Base-by-base conservation (phyloP, 2,329 filamentous ascomycete species). In the Ophiostoma populinum region DNA sequence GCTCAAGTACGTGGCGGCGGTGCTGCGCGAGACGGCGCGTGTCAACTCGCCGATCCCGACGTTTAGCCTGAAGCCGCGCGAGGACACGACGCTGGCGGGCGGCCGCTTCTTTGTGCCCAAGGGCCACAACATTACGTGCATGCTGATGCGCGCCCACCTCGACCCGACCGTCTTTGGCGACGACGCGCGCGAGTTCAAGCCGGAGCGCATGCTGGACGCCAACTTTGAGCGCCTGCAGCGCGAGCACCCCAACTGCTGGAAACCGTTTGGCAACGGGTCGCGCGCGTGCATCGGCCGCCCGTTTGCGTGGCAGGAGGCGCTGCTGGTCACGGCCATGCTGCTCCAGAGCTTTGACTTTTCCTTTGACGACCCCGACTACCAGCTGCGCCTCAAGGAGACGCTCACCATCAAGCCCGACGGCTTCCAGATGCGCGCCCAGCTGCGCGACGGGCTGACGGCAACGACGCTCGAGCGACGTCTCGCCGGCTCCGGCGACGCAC, bases 261-360 rank as follows among this genome's bases (percentile, higher is more conserved):
- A 68, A 35, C 65, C 65, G 0, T 69, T 69, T 40, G 65, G 65
- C 1, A 69, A 60, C 22, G 66, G 65, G 2, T 53, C 61, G 46
- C 52, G 65, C 17, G 62, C 50, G 12, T 70, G 65, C 38, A 68
- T 70, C 21, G 65, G 65, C 5, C 52, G 65, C 2, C 54, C 62
- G 0, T 70, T 70, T 37, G 64, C 65, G 0, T 65, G 61, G 61
- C 65, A 70, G 44, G 65, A 70, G 40, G 55, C 58, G 3, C 43
- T 68, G 4, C 49, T 69, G 7, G 46, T 47, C 21, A 45, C 49
- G 6, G 68, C 70, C 0, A 60, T 75, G 43, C 48, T 80, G 7
- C 57, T 82, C 36, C 76, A 80, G 45, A 77, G 73, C 44, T 80
- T 82, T 53, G 65, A 78, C 43, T 66, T 82, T 36, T 58, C 62